Evolutionary conservation across 441 rosid genomes (phyloP).

Genomic region (Dalechampia spathulata): DNA sequence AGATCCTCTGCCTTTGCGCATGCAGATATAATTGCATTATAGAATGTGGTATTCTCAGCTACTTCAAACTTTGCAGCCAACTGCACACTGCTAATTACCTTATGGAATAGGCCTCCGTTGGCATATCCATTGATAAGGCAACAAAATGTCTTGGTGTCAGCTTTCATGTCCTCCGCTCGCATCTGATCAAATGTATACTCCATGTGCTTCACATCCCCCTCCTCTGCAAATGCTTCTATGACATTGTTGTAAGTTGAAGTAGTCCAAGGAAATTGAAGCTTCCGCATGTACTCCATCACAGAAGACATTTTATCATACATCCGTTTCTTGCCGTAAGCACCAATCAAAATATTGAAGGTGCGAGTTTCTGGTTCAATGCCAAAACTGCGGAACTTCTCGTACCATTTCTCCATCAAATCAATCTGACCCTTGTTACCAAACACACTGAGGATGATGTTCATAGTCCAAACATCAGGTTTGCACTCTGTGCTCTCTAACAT

Average conservation of each 20-base stretch:
- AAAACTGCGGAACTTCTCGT: slow-evolving; percentile 71
- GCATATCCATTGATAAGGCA: slow-evolving; percentile 84
- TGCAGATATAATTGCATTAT: slow-evolving; percentile 65
- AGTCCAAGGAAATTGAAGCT: slow-evolving; percentile 91
- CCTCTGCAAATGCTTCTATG: slow-evolving; percentile 89
- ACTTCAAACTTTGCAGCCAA: slow-evolving; percentile 74
- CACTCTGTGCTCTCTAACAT: slow-evolving; percentile 59
- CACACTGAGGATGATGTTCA: slow-evolving; percentile 75
- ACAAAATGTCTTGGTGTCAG: slow-evolving; percentile 85
- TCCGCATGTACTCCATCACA: slow-evolving; percentile 93
- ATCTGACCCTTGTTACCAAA: slow-evolving; percentile 83
- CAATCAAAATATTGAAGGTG: slow-evolving; percentile 76
- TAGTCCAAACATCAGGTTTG: slow-evolving; percentile 93
- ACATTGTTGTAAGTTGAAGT: slow-evolving; percentile 85
- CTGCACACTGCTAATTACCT: slow-evolving; percentile 61
- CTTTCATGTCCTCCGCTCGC: slow-evolving; percentile 74
- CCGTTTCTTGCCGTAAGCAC: slow-evolving; percentile 80
- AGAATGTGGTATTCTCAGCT: slow-evolving; percentile 59
- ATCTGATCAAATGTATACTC: slow-evolving; percentile 85
- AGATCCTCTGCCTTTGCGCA: slow-evolving; percentile 78
- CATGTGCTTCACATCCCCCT: slow-evolving; percentile 83
- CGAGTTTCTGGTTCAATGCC: slow-evolving; percentile 88
- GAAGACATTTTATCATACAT: slow-evolving; percentile 93
- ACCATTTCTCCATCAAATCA: slow-evolving; percentile 90
- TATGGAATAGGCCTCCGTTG: slow-evolving; percentile 76